These are phyloP conservation scores for Amaranthus cruentus DNA, from an alignment of 148 eudicot genomes.

Conservation along the genomic window DNA sequence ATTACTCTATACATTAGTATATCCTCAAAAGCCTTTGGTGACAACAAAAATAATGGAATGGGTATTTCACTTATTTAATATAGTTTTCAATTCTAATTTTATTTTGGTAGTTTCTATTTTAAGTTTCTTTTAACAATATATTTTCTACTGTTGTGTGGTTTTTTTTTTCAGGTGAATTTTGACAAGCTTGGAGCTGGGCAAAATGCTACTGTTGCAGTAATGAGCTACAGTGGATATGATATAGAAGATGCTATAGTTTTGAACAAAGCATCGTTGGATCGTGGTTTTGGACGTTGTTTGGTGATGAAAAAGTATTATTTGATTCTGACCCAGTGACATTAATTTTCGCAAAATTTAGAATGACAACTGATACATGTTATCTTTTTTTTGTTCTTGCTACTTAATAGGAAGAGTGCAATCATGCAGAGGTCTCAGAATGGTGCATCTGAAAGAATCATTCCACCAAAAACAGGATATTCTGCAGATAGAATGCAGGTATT, in stretches of 20 bases:
- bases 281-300: conserved; percentile 99
- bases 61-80: conserved; percentile 41
- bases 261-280: conserved; percentile 97
- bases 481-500: conserved; percentile 78
- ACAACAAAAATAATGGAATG: conserved; percentile 93
- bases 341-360: not conserved
- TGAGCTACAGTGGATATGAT: conserved; percentile 98
- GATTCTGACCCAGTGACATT: conserved; percentile 9
- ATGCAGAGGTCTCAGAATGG: conserved; percentile 55
- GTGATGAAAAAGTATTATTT: conserved; percentile 80
- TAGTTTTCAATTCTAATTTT: no score
- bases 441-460: conserved; percentile 51
- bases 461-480: conserved; percentile 48
- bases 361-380: not conserved
- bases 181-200: conserved; percentile 99
- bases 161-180: conserved; percentile 56
- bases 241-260: conserved; percentile 99
- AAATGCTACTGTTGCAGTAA: conserved; percentile 98
- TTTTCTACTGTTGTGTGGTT: not conserved
- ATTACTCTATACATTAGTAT: conserved; percentile 81
- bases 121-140: not conserved
- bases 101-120: not conserved
- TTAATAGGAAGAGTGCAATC: conserved; percentile 44
- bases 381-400: conserved; percentile 6
- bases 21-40: conserved; percentile 92